phyloP scores from a whole-genome alignment of 805 yeast species.

The Zygotorulaspora chibaensis region DNA sequence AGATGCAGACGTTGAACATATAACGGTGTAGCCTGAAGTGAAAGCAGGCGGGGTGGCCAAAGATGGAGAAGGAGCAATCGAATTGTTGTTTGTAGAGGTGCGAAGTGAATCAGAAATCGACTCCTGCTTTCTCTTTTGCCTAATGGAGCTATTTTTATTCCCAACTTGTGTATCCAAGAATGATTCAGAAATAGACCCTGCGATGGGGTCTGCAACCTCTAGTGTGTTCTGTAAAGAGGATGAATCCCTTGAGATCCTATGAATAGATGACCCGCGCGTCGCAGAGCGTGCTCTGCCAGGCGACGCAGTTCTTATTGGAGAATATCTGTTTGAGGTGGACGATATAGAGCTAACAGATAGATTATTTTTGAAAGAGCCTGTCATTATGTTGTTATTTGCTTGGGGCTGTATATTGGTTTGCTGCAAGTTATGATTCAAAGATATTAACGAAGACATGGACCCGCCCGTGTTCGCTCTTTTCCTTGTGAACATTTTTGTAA shows the following conservation, averaged over 20 bases:
- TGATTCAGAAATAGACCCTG: constrained; percentile 4
- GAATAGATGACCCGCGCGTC: constrained; percentile 25
- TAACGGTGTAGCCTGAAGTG: constrained; percentile 14
- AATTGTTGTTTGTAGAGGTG: constrained; percentile 5
- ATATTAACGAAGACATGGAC: constrained; percentile 29
- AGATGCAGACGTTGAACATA: constrained; percentile 20
- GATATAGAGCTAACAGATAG: constrained; percentile 25
- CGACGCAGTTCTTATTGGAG: constrained; percentile 30
- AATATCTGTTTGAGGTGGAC: constrained; percentile 25
- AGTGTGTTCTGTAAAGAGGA: constrained; percentile 19
- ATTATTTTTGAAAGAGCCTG: constrained; percentile 20
- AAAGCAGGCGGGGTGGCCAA: constrained; percentile 17
- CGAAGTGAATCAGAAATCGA: constrained; percentile 28
- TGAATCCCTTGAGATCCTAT: constrained; percentile 29
- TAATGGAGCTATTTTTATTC: constrained; percentile 7
- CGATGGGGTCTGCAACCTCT: constrained; percentile 14
- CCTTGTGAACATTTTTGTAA: constrained; percentile 33
- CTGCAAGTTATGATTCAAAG: constrained; percentile 13
- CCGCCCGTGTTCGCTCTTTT: constrained; percentile 32
- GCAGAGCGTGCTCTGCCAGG: constrained; percentile 32
- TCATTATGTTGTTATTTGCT: constrained; percentile 6
- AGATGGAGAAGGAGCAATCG: constrained; percentile 15
- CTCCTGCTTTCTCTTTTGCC: constrained; percentile 32
- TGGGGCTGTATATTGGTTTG: constrained; percentile 2
- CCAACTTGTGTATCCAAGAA: constrained; percentile 25